Evolutionary conservation across 345 rosid genomes (phyloP), one percentile per base, ranked within the genome.

Genomic region (Pseudoturritis turrita): DNA sequence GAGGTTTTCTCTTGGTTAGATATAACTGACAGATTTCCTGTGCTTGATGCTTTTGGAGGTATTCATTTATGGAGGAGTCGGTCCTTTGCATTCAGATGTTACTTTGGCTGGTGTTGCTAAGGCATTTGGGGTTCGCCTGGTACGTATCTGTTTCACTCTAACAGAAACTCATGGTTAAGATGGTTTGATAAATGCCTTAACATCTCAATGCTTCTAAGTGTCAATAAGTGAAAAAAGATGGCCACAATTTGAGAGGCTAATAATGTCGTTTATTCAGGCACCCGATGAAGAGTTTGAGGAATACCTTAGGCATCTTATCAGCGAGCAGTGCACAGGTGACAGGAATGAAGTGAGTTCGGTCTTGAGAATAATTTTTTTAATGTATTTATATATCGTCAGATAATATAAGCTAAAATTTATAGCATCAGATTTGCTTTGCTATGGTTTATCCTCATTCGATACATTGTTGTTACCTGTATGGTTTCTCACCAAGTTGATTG

Each of bases 261-360:
- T 66, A 18, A 46, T 35, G 29, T 56, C 11, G 2, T 58, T 62
- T 41, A 67, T 70, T 75, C 61, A 95, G 99, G 99, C 98, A 71
- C 99, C 98, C 46, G 98, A 95, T 81, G 97, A 95, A 87, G 98
- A 95, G 75, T 95, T 89, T 83, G 99, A 95, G 82, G 97, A 95
- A 77, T 83, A 87, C 64, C 96, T 91, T 12, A 79, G 92, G 83
- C 91, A 87, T 75, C 85, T 87, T 75, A 79, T 87, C 40, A 83
- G 93, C 55, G 83, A 89, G 31, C 96, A 91, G 36, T 88, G 88
- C 82, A 87, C 85, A 14, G 95, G 99, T 29, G 89, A 91, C 70
- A 82, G 96, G 60, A 95, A 95, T 75, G 96, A 95, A 92, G 99
- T 91, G 78, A 72, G 76, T 68, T 76, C 35, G 2, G 52, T 53